Conservation (phyloP, 2,329 filamentous ascomycete genomes). For the Microsporum audouinii region DNA sequence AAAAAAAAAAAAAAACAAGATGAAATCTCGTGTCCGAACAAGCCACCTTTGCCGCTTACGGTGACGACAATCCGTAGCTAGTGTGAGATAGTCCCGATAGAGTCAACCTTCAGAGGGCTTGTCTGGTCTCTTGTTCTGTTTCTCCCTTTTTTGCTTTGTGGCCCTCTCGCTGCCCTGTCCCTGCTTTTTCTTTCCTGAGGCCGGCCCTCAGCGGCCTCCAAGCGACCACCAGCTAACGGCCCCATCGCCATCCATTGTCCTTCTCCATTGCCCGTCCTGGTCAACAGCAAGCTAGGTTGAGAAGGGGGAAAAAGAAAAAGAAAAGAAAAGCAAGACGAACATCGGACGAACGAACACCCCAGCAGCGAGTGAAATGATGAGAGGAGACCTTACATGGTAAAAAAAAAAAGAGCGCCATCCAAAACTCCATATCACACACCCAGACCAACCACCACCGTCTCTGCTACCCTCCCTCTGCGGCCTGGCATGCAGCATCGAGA, state of each 20-base stretch:
- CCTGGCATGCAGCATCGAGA: background rate
- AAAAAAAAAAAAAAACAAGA: background rate
- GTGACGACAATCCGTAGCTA: constrained; percentile 2
- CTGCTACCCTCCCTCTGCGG: no score
- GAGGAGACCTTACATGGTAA: background rate
- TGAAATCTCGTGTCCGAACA: constrained; percentile 1
- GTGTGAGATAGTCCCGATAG: constrained; percentile 2
- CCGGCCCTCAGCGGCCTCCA: background rate
- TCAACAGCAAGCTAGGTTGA: background rate
- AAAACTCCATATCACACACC: background rate
- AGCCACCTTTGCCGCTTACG: constrained; percentile 1
- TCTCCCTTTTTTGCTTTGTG: background rate
- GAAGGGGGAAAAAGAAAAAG: background rate
- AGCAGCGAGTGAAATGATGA: background rate
- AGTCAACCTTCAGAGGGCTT: background rate
- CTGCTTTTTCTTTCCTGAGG: background rate
- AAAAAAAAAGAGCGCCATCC: background rate
- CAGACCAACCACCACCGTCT: background rate
- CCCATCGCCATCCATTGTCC: background rate
- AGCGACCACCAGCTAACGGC: background rate
- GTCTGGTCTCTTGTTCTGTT: background rate
- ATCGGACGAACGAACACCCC: background rate
- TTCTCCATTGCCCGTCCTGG: background rate
- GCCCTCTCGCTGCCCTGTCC: background rate
- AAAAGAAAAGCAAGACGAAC: background rate